phyloP scores from a whole-genome alignment of 805 yeast genomes.

The Lipomyces yamanashiensis region DNA sequence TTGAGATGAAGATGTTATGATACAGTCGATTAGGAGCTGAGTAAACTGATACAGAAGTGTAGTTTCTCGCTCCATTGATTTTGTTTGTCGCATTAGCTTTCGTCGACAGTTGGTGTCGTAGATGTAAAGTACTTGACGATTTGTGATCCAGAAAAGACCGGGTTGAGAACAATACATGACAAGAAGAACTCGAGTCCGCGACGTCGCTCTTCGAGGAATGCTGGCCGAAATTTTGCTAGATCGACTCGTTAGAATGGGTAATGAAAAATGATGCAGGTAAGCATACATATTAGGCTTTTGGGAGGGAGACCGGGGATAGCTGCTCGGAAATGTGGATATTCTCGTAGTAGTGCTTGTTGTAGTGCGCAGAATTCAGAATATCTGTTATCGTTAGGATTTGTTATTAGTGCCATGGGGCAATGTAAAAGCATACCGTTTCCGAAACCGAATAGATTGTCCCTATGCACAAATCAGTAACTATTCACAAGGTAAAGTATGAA shows the following conservation, averaged over 20 bases:
- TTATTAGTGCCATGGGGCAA: neutral
- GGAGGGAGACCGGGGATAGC: constrained; percentile 56
- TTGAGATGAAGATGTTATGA: too few species aligned
- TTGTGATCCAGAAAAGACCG: constrained; percentile 45
- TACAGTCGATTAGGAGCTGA: too few species aligned
- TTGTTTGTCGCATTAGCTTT: too few species aligned
- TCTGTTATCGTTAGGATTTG: constrained; percentile 43
- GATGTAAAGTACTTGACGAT: constrained; percentile 46
- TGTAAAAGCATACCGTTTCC: constrained; percentile 19
- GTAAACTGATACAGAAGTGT: too few species aligned
- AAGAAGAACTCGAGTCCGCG: constrained; percentile 53
- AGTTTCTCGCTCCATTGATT: too few species aligned
- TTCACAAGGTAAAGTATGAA: neutral
- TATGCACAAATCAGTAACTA: neutral
- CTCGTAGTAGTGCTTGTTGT: constrained; percentile 47
- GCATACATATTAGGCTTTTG: constrained; percentile 44
- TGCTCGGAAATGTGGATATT: constrained; percentile 47
- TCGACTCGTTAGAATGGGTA: neutral
- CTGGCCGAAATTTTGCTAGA: constrained; percentile 42
- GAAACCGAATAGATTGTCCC: constrained; percentile 16
- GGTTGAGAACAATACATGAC: constrained; percentile 52
- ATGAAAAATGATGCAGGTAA: neutral
- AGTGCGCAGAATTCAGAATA: constrained; percentile 67
- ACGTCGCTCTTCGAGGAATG: constrained; percentile 49
- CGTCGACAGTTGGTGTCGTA: neutral